These are phyloP conservation scores for Mallotus repandus DNA, from an alignment of 441 rosid genomes.

Conservation along the genomic window DNA sequence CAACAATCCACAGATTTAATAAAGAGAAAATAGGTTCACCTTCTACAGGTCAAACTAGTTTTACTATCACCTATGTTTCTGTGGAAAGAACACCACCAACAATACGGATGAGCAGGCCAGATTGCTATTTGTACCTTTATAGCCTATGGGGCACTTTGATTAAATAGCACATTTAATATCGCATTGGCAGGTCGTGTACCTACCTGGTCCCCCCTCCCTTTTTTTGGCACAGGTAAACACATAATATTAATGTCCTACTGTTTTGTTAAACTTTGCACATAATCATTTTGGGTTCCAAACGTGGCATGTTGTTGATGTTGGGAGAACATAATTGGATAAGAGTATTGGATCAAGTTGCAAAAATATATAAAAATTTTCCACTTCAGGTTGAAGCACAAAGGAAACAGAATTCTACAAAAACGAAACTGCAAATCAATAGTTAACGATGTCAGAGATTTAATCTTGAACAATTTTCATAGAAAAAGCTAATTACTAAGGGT, in stretches of 20 bases:
- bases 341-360: no score
- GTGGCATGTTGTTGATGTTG: background rate
- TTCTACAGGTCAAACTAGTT: background rate
- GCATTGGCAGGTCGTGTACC: background rate
- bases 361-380: no score
- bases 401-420: no score
- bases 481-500: no score
- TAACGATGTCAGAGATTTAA: no score
- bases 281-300: background rate
- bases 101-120: background rate
- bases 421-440: no score
- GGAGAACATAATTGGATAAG: no score
- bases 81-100: background rate
- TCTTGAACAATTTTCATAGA: no score
- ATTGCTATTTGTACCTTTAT: background rate
- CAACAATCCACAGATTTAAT: background rate
- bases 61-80: background rate
- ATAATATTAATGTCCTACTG: background rate
- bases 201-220: background rate
- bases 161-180: background rate
- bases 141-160: background rate
- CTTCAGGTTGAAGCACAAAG: no score
- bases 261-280: background rate
- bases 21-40: background rate
- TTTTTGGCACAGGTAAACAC: background rate